phyloP scores from a whole-genome alignment of 225 moss, liverwort and hornwort species.

The Physcomitrellopsis africana region DNA sequence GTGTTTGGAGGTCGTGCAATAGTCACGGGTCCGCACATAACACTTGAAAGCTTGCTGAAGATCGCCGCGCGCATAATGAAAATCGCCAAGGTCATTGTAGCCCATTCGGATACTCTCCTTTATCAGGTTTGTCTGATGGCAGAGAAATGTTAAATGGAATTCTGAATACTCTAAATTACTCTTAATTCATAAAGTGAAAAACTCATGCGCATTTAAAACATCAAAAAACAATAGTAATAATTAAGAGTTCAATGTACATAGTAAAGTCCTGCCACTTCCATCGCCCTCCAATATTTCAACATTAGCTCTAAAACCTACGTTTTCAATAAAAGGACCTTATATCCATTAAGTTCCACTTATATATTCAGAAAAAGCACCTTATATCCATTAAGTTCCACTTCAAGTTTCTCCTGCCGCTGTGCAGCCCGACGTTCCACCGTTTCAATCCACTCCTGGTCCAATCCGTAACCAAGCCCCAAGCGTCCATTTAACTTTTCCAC shows the following conservation, averaged over 20 bases:
- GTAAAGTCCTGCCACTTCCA: neutral
- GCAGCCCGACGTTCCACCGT: slow-evolving; percentile 81
- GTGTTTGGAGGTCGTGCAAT: slow-evolving; percentile 96
- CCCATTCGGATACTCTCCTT: slow-evolving; percentile 99
- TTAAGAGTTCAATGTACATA: too few species aligned
- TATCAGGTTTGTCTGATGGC: slow-evolving; percentile 83
- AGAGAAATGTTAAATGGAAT: neutral
- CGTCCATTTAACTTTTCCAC: slow-evolving; percentile 90
- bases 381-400: slow-evolving; percentile 92
- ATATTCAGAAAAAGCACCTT: slow-evolving; percentile 65
- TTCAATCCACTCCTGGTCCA: slow-evolving; percentile 97
- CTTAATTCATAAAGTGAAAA: neutral
- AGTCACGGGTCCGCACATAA: slow-evolving; percentile 95
- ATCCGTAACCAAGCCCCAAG: slow-evolving; percentile 56
- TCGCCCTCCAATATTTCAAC: neutral
- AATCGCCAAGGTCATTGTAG: slow-evolving; percentile 96
- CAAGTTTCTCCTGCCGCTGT: slow-evolving; percentile 93
- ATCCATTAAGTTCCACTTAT: slow-evolving; percentile 94
- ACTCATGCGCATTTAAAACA: neutral
- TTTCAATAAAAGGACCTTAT: slow-evolving; percentile 47
- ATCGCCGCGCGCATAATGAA: slow-evolving; percentile 92
- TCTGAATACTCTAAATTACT: neutral
- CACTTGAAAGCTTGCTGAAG: slow-evolving; percentile 97
- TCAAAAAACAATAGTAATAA: neutral
- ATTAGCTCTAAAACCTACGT: slow-evolving; percentile 25